A percentile compares a stretch with the other conserved stretches of the same genome.
These are phyloP conservation scores for Aphanocladium album DNA, from an alignment of 2,329 filamentous ascomycete genomes.

Conservation along the genomic window DNA sequence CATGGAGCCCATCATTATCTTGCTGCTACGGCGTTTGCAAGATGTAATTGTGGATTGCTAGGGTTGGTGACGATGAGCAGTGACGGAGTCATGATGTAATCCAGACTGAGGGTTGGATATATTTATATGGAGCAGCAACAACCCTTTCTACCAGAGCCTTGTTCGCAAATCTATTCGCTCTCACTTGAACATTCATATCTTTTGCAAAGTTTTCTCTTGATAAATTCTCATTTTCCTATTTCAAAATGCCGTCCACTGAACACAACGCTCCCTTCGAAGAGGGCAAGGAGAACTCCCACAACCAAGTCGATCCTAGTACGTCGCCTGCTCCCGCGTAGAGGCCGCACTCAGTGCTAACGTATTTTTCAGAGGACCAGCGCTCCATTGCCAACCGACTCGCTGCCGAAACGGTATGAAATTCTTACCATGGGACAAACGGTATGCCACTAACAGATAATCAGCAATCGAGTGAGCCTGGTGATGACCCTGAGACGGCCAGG, in stretches of 20 bases:
- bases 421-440: background rate
- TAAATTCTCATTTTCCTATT: background rate
- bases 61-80: background rate
- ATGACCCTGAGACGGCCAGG: conserved; percentile 30
- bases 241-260: background rate
- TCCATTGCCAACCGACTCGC: conserved; percentile 62
- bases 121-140: conserved; percentile 6
- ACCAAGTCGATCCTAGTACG: conserved; percentile 63
- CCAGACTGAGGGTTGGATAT: background rate
- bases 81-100: conserved; percentile 15
- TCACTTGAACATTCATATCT: background rate
- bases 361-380: conserved; percentile 54
- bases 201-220: background rate
- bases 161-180: background rate
- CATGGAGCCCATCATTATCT: background rate
- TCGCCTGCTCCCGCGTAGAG: background rate
- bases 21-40: background rate
- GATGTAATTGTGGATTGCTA: conserved; percentile 6
- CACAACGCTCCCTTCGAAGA: conserved; percentile 49
- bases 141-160: background rate
- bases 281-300: conserved; percentile 62
- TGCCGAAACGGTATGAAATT: conserved; percentile 45
- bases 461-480: conserved; percentile 14
- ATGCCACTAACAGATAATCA: background rate
- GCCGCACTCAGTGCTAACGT: conserved; percentile 12